A percentile compares a stretch with the other conserved stretches of the same genome.
Evolutionary conservation across 192 early-diverging fungal species (phyloP).

Genomic region (Coemansia sp.): DNA sequence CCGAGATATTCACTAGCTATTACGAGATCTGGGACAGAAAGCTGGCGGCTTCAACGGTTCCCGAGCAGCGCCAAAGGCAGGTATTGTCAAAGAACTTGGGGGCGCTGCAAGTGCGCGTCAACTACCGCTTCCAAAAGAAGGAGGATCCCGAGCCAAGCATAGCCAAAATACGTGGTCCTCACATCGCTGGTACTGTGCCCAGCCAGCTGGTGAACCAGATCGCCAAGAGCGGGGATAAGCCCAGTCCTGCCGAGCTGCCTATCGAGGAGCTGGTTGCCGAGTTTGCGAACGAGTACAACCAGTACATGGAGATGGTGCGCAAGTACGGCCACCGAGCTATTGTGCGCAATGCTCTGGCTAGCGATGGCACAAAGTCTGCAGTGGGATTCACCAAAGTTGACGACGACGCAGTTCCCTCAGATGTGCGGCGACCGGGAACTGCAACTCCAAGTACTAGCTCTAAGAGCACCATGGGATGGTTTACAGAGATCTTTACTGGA

Average conservation of each 20-base stretch:
- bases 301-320: constrained; percentile 36
- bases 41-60: constrained; percentile 60
- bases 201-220: constrained; percentile 35
- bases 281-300: constrained; percentile 45
- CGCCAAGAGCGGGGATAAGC: background rate
- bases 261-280: constrained; percentile 43
- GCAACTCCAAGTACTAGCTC: background rate
- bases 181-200: constrained; percentile 37
- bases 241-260: constrained; percentile 28
- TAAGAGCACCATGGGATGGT: constrained; percentile 25
- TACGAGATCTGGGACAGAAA: constrained; percentile 78
- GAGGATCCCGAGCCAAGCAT: constrained; percentile 51
- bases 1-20: constrained; percentile 68
- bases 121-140: constrained; percentile 62
- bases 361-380: constrained; percentile 2
- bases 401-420: constrained; percentile 22
- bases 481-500: constrained; percentile 32
- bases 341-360: constrained; percentile 11
- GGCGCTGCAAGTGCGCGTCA: constrained; percentile 64
- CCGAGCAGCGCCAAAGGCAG: constrained; percentile 55
- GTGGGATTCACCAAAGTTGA: constrained; percentile 45
- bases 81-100: constrained; percentile 65
- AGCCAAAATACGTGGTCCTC: constrained; percentile 32
- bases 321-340: constrained; percentile 22
- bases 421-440: background rate